These are phyloP conservation scores for Rubia yunnanensis DNA, from an alignment of 257 asterid genomes.

Conservation along the genomic window DNA sequence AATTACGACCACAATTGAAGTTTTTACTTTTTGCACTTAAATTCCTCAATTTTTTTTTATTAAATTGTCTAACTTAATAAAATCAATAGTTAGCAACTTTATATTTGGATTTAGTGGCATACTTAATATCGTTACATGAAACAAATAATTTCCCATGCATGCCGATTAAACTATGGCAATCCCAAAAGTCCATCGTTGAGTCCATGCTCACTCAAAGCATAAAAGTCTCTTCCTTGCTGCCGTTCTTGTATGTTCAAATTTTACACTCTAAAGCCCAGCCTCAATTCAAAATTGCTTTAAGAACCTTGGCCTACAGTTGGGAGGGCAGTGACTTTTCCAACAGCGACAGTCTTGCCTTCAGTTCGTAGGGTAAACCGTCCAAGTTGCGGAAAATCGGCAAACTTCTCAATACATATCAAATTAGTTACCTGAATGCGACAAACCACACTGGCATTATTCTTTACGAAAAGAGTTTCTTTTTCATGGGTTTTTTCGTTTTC, in stretches of 20 bases:
- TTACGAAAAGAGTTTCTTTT: slow-evolving; percentile 82
- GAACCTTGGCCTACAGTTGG: slow-evolving; percentile 15
- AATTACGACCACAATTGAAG: too few relatives aligned
- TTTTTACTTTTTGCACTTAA: too few relatives aligned
- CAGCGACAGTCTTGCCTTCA: slow-evolving; percentile 62
- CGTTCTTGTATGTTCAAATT: slow-evolving; percentile 7
- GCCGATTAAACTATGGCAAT: too few relatives aligned
- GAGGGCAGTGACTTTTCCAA: slow-evolving; percentile 32
- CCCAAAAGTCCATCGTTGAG: too few relatives aligned
- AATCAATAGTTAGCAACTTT: too few relatives aligned
- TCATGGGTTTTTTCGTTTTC: slow-evolving; percentile 63
- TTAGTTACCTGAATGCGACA: slow-evolving; percentile 79
- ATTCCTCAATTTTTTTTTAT: too few relatives aligned
- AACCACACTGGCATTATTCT: slow-evolving; percentile 65
- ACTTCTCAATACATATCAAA: slow-evolving; percentile 71
- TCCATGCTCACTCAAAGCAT: too few relatives aligned
- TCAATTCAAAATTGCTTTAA: slow-evolving; percentile 10
- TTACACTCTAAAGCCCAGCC: slow-evolving; percentile 13
- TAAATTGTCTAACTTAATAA: too few relatives aligned
- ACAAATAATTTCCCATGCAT: too few relatives aligned
- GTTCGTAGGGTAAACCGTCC: slow-evolving; percentile 95
- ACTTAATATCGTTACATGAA: too few relatives aligned
- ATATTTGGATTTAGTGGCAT: too few relatives aligned
- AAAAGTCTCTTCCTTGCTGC: slow-evolving; percentile 10
- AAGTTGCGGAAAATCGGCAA: slow-evolving; percentile 68